A percentile compares a stretch with the other conserved stretches of the same genome.
phyloP scores from a whole-genome alignment of 2,329 filamentous ascomycete genomes.

The Fusarium setosum region DNA sequence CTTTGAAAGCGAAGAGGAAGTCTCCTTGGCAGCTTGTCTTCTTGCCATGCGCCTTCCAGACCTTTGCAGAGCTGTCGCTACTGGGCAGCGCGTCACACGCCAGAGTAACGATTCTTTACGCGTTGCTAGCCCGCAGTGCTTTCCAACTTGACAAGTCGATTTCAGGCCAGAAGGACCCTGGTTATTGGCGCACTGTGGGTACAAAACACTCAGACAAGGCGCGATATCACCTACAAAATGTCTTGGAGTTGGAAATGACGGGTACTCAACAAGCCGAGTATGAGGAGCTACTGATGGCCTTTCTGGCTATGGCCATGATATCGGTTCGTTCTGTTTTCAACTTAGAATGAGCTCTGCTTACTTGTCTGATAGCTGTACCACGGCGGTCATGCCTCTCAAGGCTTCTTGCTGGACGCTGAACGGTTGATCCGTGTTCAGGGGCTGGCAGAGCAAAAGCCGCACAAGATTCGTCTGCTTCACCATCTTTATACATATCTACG shows the following conservation, averaged over 20 bases:
- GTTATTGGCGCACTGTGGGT: background rate
- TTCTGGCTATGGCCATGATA: background rate
- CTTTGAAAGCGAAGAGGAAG: background rate
- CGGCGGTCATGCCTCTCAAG: background rate
- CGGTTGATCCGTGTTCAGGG: background rate
- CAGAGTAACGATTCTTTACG: background rate
- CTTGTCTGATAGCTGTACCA: background rate
- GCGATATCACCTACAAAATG: background rate
- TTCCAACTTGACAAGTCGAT: background rate
- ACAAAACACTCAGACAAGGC: background rate
- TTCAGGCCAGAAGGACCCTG: background rate
- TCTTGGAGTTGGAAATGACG: background rate
- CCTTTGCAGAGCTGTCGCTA: background rate
- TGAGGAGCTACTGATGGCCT: background rate
- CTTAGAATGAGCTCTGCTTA: background rate
- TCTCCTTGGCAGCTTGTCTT: background rate
- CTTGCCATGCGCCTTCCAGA: background rate
- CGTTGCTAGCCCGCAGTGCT: background rate
- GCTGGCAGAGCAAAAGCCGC: background rate
- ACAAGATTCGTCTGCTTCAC: background rate
- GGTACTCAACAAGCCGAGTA: background rate
- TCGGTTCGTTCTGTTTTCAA: background rate
- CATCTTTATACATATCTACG: background rate
- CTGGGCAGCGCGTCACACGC: background rate
- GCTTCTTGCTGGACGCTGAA: background rate